Conservation (phyloP, 176 grass and related monocot species). For the Pharus latifolius region DNA sequence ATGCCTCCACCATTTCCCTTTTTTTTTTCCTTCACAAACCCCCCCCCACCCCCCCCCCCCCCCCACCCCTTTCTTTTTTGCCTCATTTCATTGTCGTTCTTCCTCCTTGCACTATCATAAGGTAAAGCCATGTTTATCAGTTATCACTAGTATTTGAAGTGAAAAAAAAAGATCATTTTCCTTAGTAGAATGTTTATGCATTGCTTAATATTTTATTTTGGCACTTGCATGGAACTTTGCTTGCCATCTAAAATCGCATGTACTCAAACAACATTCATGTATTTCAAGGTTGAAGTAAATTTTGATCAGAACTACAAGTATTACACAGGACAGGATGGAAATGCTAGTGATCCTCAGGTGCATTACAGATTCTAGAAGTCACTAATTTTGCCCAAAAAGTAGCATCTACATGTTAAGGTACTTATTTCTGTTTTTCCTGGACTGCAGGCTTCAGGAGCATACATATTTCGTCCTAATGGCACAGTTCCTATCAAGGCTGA, state of each 20-base stretch:
- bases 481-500: constrained; percentile 56
- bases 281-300: constrained; percentile 57
- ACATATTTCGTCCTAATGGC: constrained; percentile 81
- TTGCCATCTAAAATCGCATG: background rate
- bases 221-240: background rate
- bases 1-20: background rate
- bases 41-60: too few species aligned
- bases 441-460: constrained; percentile 89
- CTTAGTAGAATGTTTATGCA: background rate
- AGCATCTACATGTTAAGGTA: background rate
- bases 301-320: constrained; percentile 71
- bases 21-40: background rate
- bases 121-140: too few species aligned
- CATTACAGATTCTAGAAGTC: constrained; percentile 1
- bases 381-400: background rate
- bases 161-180: background rate
- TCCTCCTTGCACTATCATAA: too few species aligned
- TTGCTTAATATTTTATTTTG: background rate
- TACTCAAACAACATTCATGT: constrained; percentile 12
- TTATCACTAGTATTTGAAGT: too few species aligned
- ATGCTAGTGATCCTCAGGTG: constrained; percentile 70
- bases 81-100: too few species aligned
- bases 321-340: constrained; percentile 65
- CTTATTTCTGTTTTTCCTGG: constrained; percentile 1
- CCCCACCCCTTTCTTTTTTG: too few species aligned